Evolutionary conservation across 495 filamentous ascomycete genomes (phyloP).

Genomic region (Hypoxylon trugodes): DNA sequence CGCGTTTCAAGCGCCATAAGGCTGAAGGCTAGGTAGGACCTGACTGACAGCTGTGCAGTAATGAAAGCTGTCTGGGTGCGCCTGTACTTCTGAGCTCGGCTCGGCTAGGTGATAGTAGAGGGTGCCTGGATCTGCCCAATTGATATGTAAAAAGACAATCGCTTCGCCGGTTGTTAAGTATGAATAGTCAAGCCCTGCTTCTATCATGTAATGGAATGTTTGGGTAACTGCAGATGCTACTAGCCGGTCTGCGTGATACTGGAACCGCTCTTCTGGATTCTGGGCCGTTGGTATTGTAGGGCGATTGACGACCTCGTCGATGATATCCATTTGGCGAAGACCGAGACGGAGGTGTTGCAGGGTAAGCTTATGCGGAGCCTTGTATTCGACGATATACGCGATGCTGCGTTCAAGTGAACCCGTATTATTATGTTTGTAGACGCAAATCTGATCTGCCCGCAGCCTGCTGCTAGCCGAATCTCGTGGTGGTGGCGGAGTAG

Average conservation of each 20-base stretch:
- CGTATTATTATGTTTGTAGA: background rate
- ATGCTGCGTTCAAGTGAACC: background rate
- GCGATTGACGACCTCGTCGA: slow-evolving; percentile 36
- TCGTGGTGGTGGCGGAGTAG: no score
- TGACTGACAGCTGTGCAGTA: slow-evolving; percentile 52
- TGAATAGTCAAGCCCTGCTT: slow-evolving; percentile 48
- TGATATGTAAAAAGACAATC: slow-evolving; percentile 57
- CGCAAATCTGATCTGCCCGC: background rate
- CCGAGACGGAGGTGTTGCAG: background rate
- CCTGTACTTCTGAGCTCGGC: slow-evolving; percentile 17
- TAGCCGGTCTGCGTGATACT: slow-evolving; percentile 47
- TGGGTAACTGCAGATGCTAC: slow-evolving; percentile 52
- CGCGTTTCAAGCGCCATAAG: slow-evolving; percentile 37
- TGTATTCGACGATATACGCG: background rate
- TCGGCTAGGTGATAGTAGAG: slow-evolving; percentile 40
- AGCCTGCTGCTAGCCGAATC: background rate
- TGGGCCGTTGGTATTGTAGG: slow-evolving; percentile 14
- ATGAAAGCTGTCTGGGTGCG: slow-evolving; percentile 14
- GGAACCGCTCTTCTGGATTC: slow-evolving; percentile 20
- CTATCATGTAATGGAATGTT: slow-evolving; percentile 57
- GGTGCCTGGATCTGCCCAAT: slow-evolving; percentile 34
- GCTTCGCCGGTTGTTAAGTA: slow-evolving; percentile 54
- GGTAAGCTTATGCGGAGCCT: background rate
- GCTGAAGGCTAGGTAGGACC: slow-evolving; percentile 52
- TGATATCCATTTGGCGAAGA: slow-evolving; percentile 28